Evolutionary conservation across 2,329 filamentous ascomycete genomes (phyloP).

Genomic region (Allantophomopsis lycopodina): DNA sequence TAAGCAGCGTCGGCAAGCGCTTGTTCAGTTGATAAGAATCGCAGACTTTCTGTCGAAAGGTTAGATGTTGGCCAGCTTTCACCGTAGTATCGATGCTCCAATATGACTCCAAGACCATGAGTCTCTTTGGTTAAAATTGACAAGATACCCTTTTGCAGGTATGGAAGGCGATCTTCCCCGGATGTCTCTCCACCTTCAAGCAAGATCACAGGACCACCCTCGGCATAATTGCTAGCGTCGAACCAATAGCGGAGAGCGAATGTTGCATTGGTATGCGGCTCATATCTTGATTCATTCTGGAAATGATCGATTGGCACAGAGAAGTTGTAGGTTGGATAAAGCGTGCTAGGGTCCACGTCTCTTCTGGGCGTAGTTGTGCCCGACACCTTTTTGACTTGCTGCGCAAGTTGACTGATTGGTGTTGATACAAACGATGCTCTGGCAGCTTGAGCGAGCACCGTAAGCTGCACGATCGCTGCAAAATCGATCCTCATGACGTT

Average conservation of each 20-base stretch:
- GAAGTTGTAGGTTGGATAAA: constrained; percentile 21
- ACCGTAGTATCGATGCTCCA: constrained; percentile 85
- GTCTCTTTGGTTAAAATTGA: constrained; percentile 57
- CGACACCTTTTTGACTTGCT: too few species aligned
- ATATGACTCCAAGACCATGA: constrained; percentile 61
- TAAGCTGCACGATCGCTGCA: too few species aligned
- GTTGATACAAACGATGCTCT: too few species aligned
- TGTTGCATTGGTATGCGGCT: constrained; percentile 54
- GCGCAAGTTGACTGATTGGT: too few species aligned
- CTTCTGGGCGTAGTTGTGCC: too few species aligned
- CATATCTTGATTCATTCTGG: constrained; percentile 65
- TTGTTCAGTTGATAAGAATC: constrained; percentile 76
- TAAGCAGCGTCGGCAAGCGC: constrained; percentile 70
- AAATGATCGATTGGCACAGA: constrained; percentile 57
- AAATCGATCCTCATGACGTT: too few species aligned
- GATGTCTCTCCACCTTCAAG: constrained; percentile 59
- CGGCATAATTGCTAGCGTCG: constrained; percentile 60
- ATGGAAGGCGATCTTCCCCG: constrained; percentile 49
- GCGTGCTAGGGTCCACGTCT: constrained; percentile 9
- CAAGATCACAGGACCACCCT: constrained; percentile 70
- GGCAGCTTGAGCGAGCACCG: too few species aligned
- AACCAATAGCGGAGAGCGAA: constrained; percentile 76
- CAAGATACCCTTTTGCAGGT: constrained; percentile 66
- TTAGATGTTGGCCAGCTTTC: constrained; percentile 55
- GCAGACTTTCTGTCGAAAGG: constrained; percentile 54